Evolutionary conservation across 225 moss, liverwort and hornwort genomes (phyloP).

Genomic region (Anthoceros angustus): DNA sequence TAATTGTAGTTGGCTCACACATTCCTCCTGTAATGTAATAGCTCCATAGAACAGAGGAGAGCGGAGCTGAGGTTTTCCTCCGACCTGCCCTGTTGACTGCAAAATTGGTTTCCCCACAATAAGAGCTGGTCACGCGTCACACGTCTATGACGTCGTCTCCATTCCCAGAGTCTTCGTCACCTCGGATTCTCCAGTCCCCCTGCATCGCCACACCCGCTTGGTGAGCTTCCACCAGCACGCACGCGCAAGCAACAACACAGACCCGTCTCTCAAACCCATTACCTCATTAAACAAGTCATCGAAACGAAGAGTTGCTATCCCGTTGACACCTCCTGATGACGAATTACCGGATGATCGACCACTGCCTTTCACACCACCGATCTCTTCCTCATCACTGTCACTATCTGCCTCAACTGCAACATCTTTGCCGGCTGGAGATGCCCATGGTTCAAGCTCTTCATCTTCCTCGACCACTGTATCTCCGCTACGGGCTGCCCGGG

Average conservation of each 20-base stretch:
- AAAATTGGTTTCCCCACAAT: too few relatives aligned
- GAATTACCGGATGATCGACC: neutral
- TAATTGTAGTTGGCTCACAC: too few relatives aligned
- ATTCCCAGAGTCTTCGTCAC: neutral
- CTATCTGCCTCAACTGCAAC: neutral
- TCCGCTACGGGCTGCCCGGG: conserved; percentile 36
- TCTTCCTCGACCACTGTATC: conserved; percentile 34
- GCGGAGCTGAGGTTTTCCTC: too few relatives aligned
- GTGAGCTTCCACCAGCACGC: neutral
- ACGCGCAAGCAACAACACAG: neutral
- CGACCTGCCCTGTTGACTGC: too few relatives aligned
- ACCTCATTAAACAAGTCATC: neutral
- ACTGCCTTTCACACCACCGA: neutral
- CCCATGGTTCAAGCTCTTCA: conserved; percentile 14
- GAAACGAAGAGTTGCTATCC: neutral
- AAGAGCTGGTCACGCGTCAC: neutral
- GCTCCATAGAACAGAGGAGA: too few relatives aligned
- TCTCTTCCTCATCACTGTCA: neutral
- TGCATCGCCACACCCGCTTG: neutral
- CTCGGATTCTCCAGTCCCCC: neutral
- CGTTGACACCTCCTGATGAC: neutral
- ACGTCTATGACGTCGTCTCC: neutral
- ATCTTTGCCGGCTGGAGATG: neutral
- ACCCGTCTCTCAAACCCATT: neutral
- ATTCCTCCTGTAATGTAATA: too few relatives aligned